phyloP scores from a whole-genome alignment of 257 asterid species.

The Gentiana dahurica region DNA sequence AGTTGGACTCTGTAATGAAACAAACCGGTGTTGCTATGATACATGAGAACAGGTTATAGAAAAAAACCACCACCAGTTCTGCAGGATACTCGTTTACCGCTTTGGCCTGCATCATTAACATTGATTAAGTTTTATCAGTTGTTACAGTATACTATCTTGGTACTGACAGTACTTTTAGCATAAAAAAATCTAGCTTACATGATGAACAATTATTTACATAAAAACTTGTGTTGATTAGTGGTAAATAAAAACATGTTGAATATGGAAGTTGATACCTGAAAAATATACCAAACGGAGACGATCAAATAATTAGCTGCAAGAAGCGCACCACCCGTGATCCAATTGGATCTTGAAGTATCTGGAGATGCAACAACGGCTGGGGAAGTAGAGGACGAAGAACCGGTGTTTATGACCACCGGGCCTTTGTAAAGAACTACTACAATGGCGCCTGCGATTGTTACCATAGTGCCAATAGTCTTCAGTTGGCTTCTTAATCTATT shows the following conservation, averaged over 20 bases:
- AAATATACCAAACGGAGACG: slow-evolving; percentile 21
- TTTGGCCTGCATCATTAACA: slow-evolving; percentile 13
- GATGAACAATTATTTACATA: too few relatives aligned
- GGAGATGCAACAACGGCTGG: slow-evolving; percentile 1
- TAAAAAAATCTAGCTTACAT: too few relatives aligned
- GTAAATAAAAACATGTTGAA: slow-evolving; percentile 12
- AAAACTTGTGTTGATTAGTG: too few relatives aligned
- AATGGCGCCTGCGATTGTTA: slow-evolving; percentile 18
- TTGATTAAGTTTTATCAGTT: background rate
- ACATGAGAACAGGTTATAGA: slow-evolving; percentile 14
- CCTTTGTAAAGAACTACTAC: slow-evolving; percentile 20
- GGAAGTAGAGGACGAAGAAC: background rate
- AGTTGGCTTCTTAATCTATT: slow-evolving; percentile 14
- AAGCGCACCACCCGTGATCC: slow-evolving; percentile 18
- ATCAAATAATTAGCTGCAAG: slow-evolving; percentile 10
- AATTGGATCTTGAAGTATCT: slow-evolving; percentile 3
- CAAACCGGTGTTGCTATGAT: slow-evolving; percentile 15
- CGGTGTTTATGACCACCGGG: slow-evolving; percentile 8
- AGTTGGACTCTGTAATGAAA: slow-evolving; percentile 9
- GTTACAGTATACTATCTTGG: too few relatives aligned
- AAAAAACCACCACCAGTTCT: slow-evolving; percentile 16
- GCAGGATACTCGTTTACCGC: slow-evolving; percentile 14
- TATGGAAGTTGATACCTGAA: slow-evolving; percentile 13
- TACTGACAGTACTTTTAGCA: too few relatives aligned
- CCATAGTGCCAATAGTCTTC: slow-evolving; percentile 10